Evolutionary conservation across 352 stramenopile genomes (phyloP), one percentile per base, ranked within the genome.

Genomic region (Phytopythium vexans): DNA sequence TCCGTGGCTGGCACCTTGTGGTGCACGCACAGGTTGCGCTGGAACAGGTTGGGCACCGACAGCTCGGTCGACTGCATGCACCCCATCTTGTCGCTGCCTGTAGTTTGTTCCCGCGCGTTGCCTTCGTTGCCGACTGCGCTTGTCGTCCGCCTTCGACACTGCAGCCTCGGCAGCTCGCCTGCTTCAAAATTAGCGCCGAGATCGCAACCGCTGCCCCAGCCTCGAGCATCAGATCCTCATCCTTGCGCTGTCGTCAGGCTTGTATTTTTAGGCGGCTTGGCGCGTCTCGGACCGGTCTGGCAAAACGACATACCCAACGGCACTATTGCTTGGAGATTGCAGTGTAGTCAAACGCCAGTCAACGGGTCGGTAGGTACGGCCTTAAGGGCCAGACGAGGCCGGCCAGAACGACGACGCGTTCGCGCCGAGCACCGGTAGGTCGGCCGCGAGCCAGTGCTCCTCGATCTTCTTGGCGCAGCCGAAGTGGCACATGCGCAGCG

Each of bases 21-120:
- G 50, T 90, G 82, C 50, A 88, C 57, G 46, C 80, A 90, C 8
- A 92, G 65, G 42, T 90, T 92, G 41, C 78, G 81, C 60, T 90
- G 80, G 54, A 92, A 92, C 40, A 88, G 57, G 52, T 92, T 87
- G 8, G 77, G 79, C 3, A 72, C 71, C 14, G 70, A 72, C 8
- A 57, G 36, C 10, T 86, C 77, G 15, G 60, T 54, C 6, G 82
- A 89, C 31, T 86, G 58, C 45, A 83, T 71, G 66, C 78, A 92
- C 35, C 82, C 82, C 82, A 92, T 91, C 21, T 27, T 27, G 21
- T 27, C 21, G 21, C 21, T 27, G 21, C 21, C 21, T 27, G 21
- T 27, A 27, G 34, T 8, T 53, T 49, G 31, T 36, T 34, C 16
- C 21, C 21, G 21, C 21, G 21, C 21, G 21, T 27, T 27, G 21